Evolutionary conservation across 305 asterid species (phyloP).

Genomic region (Fraxinus angustifolia): DNA sequence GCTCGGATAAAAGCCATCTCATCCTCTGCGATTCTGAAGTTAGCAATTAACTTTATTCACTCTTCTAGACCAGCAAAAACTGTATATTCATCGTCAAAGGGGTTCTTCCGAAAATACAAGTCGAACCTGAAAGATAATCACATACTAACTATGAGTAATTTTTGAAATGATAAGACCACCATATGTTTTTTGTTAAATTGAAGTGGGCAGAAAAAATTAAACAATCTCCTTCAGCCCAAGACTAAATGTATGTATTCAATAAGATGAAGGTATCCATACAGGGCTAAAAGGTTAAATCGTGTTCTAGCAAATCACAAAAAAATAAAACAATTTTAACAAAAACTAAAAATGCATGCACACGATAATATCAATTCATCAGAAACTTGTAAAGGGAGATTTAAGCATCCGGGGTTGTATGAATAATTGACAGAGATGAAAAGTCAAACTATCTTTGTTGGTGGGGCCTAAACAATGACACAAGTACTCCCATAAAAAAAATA

Average conservation of each 20-base stretch:
- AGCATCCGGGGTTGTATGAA: neutral
- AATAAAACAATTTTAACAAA: neutral
- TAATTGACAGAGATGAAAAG: neutral
- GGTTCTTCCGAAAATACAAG: conserved; percentile 71
- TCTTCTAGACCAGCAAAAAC: conserved; percentile 94
- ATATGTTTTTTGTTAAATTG: neutral
- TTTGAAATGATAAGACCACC: neutral
- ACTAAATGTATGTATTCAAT: neutral
- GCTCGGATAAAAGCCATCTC: conserved; percentile 66
- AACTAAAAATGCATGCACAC: neutral
- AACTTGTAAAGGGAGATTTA: neutral
- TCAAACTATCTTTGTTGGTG: neutral
- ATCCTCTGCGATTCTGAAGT: conserved; percentile 63
- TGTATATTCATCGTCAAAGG: conserved; percentile 91
- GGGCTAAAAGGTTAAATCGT: neutral
- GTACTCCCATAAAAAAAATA: neutral
- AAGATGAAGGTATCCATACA: neutral
- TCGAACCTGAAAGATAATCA: conserved; percentile 61
- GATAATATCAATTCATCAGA: neutral
- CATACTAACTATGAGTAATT: conserved; percentile 17
- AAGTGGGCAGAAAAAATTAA: neutral
- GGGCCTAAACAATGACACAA: neutral
- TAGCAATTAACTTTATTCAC: conserved; percentile 79
- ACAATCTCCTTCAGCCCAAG: neutral
- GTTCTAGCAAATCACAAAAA: neutral